Evolutionary conservation across 192 early-diverging fungal genomes (phyloP), one percentile per base, ranked within the genome.

Genomic region (Thoreauomyces humboldtii): DNA sequence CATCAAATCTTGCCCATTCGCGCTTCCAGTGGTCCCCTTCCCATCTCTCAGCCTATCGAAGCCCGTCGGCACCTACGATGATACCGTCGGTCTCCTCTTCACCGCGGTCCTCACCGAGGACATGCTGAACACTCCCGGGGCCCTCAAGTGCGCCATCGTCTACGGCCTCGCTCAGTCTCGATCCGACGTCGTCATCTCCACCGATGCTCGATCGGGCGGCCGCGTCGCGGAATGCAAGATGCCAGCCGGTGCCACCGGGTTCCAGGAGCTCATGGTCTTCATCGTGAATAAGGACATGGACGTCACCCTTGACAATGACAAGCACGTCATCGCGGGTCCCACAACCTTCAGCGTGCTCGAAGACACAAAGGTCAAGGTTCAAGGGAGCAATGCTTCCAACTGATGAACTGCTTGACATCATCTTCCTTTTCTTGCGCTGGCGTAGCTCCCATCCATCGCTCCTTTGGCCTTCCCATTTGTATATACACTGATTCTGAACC

Each of bases 251-350:
- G 63, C 51, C 3, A 17, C n/a, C 15, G 59, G 60, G 2, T 74
- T 74, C 43, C 22, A 63, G 9, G 69, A 77, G 44, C 52, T 61
- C 17, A 37, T 73, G 46, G 22, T 78, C 19, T 78, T 78, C 34
- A 41, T 73, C 44, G 74, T 73, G 0, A 63, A 78, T 33, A 25
- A 42, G n/a, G 65, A 78, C 51, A 28, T 37, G 28, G 70, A 71
- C 38, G 71, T 78, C 11, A 47, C 65, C 15, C 22, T 78, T 19
- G 66, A 59, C 19, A 61, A 76, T 36, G 74, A 76, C 55, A 53
- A 28, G 38, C 72, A 71, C 36, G 77, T 78, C 29, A 59, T 78
- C 56, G 77, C 77, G 17, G 77, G 77, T 11, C 77, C 77, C 4
- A 61, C 71, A 5, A 62, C 65, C 45, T 47, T 76, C 47, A 19